Base-by-base conservation (phyloP, 495 filamentous ascomycete genomes). In the Aspergillus homomorphus region DNA sequence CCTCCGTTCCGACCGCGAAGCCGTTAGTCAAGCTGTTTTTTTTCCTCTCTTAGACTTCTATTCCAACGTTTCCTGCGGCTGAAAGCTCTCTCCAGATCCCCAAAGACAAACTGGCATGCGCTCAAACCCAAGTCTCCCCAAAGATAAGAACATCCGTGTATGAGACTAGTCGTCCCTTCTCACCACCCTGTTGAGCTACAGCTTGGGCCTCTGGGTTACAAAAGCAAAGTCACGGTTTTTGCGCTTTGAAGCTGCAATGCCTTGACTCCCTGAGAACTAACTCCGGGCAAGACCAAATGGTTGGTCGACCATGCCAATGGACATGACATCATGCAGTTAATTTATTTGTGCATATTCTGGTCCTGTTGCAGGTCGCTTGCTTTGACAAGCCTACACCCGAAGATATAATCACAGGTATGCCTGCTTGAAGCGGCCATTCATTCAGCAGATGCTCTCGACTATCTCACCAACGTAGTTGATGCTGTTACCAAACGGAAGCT, bases 321-420 rank as follows among this genome's bases (percentile, higher is more conserved):
- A 18, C 22, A 56, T 65, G 62, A 65, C 59, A 55, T 65, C 62
- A 65, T 65, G 26, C 38, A 54, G 33, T 38, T 12, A 38, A 2
- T 5, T 38, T 38, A 14, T 38, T n/a, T 5, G 33, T 38, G 33
- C 33, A 38, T 38, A 38, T 10, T 14, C 33, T 38, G 33, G 33
- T 12, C 2, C 33, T 38, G 33, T 12, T n/a, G n/a, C n/a, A n/a
- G n/a, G n/a, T n/a, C n/a, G 2, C 5, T 14, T 38, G 6, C 4
- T 38, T 2, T 12, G 6, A 38, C 12, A 38, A 38, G 33, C 33
- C 33, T 12, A 12, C 8, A 12, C 7, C 6, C 15, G 33, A 38
- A 2, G 8, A 38, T 38, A 30, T 30, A 10, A 12, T 10, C 7
- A 38, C 8, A 38, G 15, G 33, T 14, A 38, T 38, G 33, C 10